Evolutionary conservation across 1,284 basidiomycete species (phyloP).

Genomic region (Ustilago nuda): DNA sequence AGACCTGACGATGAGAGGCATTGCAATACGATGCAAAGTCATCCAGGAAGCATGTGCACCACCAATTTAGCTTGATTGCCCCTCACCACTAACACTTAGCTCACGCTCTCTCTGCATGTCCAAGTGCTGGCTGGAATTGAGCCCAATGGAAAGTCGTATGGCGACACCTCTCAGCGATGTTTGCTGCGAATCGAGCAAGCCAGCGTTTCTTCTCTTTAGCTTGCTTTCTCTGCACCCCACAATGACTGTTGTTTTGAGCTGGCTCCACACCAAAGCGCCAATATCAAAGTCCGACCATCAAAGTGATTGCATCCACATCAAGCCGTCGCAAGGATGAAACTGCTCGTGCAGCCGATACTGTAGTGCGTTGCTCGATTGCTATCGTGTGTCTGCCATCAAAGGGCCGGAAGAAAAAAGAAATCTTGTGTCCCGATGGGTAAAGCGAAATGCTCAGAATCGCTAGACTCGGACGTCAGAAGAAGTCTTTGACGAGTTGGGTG

Average conservation of each 20-base stretch:
- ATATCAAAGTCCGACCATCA: neutral
- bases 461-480: neutral
- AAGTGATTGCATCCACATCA: neutral
- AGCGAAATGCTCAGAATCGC: slow-evolving; percentile 1
- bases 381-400: neutral
- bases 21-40: neutral
- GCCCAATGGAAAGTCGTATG: neutral
- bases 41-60: neutral
- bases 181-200: neutral
- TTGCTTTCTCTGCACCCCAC: neutral
- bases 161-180: neutral
- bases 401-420: neutral
- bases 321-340: neutral
- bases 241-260: neutral
- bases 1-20: neutral
- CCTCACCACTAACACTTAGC: neutral
- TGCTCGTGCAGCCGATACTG: neutral
- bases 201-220: neutral
- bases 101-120: neutral
- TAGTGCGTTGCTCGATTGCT: neutral
- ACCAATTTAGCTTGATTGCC: no score
- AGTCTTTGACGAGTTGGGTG: neutral
- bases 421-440: neutral
- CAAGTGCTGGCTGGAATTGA: neutral
- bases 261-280: neutral